These are phyloP conservation scores for Leishmania mexicana DNA, from an alignment of 208 protist genomes.

Conservation along the genomic window DNA sequence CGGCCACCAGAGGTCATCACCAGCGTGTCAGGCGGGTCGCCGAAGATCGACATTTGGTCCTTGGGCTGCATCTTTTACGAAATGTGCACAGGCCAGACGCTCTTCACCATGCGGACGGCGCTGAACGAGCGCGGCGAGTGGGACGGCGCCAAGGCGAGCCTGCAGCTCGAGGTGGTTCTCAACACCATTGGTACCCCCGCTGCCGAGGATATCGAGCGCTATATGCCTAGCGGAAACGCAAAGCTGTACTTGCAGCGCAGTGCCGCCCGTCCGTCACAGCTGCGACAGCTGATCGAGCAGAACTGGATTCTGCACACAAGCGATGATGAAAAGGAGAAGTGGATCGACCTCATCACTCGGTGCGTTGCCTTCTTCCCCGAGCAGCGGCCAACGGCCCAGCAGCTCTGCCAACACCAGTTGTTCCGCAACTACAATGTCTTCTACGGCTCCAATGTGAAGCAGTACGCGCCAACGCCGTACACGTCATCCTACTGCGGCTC, in stretches of 20 bases:
- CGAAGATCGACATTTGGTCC: slow-evolving; percentile 93
- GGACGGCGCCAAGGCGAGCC: slow-evolving; percentile 77
- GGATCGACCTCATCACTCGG: slow-evolving; percentile 75
- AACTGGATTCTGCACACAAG: slow-evolving; percentile 59
- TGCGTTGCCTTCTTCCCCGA: slow-evolving; percentile 87
- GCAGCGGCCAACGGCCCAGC: slow-evolving; percentile 71
- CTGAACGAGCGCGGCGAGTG: slow-evolving; percentile 75
- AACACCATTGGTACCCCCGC: slow-evolving; percentile 77
- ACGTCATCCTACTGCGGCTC: slow-evolving; percentile 36
- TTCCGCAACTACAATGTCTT: slow-evolving; percentile 71
- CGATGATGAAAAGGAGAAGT: slow-evolving; percentile 50
- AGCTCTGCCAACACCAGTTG: slow-evolving; percentile 71
- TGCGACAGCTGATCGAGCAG: slow-evolving; percentile 49
- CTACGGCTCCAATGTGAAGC: slow-evolving; percentile 71
- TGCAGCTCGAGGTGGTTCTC: slow-evolving; percentile 84
- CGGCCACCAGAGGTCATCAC: slow-evolving; percentile 95
- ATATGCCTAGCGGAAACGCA: slow-evolving; percentile 79
- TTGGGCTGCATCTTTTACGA: slow-evolving; percentile 96
- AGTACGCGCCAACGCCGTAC: slow-evolving; percentile 52
- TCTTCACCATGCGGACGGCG: slow-evolving; percentile 91
- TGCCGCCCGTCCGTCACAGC: slow-evolving; percentile 48
- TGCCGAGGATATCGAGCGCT: slow-evolving; percentile 63
- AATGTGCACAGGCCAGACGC: slow-evolving; percentile 89
- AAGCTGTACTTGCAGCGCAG: slow-evolving; percentile 81
- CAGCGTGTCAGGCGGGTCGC: slow-evolving; percentile 62